Evolutionary conservation across 2,329 filamentous ascomycete species (phyloP), one percentile per base, ranked within the genome.

Genomic region (Shiraia sp.): DNA sequence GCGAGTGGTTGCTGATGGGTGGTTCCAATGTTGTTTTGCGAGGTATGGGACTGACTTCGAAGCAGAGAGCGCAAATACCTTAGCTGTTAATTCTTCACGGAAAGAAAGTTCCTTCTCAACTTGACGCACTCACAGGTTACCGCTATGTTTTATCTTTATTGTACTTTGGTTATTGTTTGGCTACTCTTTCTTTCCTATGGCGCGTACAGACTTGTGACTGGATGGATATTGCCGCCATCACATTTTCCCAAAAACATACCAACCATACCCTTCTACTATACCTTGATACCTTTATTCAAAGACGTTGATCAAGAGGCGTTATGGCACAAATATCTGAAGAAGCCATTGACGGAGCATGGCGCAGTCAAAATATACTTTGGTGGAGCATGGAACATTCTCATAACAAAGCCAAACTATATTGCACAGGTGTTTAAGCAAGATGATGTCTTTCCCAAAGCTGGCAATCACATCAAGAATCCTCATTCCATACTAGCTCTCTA

Each of bases 291-390:
- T 0, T 59, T 73, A 6, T 59, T 72, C 49, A 55, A 53, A 33
- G 65, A 71, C 28, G 66, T 72, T 22, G 71, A 72, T 40, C 71
- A 73, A 53, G 58, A 66, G 12, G 58, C 67, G 10, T 59, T 68
- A 5, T 73, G 68, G 53, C 49, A 51, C 12, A 40, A 47, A 26
- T 69, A 72, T 47, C 62, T 73, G 19, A 54, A 67, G 19, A 42
- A 53, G 36, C 69, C 68, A 1, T 48, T 70, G 14, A 51, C 51
- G 5, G 49, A 49, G n/a, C 60, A 67, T 28, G 68, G 74, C 3
- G 73, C 73, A 1, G 73, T 75, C 13, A 68, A 73, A 36, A 61
- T 76, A 19, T 76, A 72, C 60, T 75, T 75, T 30, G 73, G 66
- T 0, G 71, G 69, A 0, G 68, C 65, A 15, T 77, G 75, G 75